Evolutionary conservation across 371 early-diverging fungal genomes (phyloP).

Genomic region (Circinella minor): DNA sequence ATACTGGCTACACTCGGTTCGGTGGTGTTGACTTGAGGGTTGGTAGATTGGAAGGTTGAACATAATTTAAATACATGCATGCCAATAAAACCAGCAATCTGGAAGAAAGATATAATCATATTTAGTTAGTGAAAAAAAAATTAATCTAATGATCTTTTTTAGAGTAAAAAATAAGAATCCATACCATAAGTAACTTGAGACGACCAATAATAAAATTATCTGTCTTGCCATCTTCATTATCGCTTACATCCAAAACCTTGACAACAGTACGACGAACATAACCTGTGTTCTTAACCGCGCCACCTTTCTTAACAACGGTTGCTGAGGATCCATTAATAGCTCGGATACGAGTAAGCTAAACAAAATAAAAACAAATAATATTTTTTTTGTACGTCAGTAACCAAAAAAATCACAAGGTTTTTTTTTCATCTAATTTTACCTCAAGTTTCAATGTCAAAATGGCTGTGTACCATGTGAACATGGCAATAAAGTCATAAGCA

Average conservation of each 20-base stretch:
- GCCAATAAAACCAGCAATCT: conserved; percentile 73
- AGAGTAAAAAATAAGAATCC: not conserved
- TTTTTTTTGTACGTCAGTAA: too few species aligned
- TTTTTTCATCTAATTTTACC: conserved; percentile 32
- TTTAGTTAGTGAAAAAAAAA: not conserved
- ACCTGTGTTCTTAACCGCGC: conserved; percentile 27
- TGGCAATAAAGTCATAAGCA: conserved; percentile 80
- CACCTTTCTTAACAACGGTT: conserved; percentile 29
- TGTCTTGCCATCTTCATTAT: conserved; percentile 35
- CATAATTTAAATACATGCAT: conserved; percentile 78
- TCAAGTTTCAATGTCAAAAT: conserved; percentile 90
- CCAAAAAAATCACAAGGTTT: too few species aligned
- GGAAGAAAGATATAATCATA: not conserved
- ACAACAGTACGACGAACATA: conserved; percentile 50
- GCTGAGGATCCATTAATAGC: conserved; percentile 24
- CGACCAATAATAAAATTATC: conserved; percentile 56
- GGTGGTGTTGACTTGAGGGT: conserved; percentile 49
- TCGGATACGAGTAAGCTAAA: conserved; percentile 27
- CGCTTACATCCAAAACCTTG: conserved; percentile 45
- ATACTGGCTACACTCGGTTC: conserved; percentile 43
- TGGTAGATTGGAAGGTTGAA: conserved; percentile 58
- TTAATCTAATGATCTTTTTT: not conserved
- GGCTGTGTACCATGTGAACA: conserved; percentile 89
- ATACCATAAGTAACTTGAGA: conserved; percentile 52
- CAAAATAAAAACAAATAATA: too few species aligned